A percentile compares a stretch with the other conserved stretches of the same genome.
Evolutionary conservation across 257 asterid genomes (phyloP).

Genomic region (Handroanthus guayacan): DNA sequence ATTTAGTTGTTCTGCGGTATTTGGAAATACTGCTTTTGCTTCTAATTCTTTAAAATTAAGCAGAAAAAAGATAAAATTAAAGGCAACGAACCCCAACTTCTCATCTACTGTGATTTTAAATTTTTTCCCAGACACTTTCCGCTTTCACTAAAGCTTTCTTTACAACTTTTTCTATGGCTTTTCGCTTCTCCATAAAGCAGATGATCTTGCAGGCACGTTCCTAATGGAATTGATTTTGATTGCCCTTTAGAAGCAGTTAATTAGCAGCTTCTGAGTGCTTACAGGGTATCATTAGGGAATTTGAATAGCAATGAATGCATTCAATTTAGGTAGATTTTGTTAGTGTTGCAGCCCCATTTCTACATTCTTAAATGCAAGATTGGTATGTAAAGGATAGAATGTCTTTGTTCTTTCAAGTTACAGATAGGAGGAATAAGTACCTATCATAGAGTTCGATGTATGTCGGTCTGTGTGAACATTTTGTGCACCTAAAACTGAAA

Average conservation of each 20-base stretch:
- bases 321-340: not conserved
- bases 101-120: too few species aligned
- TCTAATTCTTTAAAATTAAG: too few species aligned
- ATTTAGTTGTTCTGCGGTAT: slow-evolving; percentile 8
- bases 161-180: too few species aligned
- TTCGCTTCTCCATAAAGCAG: too few species aligned
- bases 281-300: not conserved
- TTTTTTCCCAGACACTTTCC: too few species aligned
- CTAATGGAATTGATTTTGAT: too few species aligned
- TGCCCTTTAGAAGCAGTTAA: not conserved
- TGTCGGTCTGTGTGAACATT: too few species aligned
- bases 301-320: not conserved
- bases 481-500: too few species aligned
- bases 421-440: slow-evolving; percentile 8
- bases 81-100: not conserved
- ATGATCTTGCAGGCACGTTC: too few species aligned
- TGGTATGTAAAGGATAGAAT: not conserved
- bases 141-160: too few species aligned
- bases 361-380: slow-evolving; percentile 4
- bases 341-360: not conserved
- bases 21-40: not conserved
- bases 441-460: not conserved
- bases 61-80: not conserved
- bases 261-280: not conserved
- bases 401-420: not conserved